Evolutionary conservation across 306 rosid genomes (phyloP).

Genomic region (Castanopsis chinensis): DNA sequence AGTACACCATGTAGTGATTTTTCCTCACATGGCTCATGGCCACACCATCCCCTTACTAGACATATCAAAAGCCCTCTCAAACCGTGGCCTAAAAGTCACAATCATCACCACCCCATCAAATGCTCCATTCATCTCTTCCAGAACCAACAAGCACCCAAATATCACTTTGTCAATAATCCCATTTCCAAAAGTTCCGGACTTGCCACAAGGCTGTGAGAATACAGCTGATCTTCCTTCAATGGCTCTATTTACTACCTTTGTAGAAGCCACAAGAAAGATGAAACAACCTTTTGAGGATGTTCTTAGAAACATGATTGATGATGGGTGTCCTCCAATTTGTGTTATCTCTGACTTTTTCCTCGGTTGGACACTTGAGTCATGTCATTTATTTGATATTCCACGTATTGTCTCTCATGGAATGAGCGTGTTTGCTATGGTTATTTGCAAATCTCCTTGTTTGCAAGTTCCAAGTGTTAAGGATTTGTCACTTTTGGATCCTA

Average conservation of each 20-base stretch:
- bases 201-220: constrained; percentile 31
- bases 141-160: background rate
- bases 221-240: constrained; percentile 25
- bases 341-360: constrained; percentile 33
- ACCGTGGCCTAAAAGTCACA: constrained; percentile 15
- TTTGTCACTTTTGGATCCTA: background rate
- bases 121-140: constrained; percentile 6
- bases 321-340: constrained; percentile 10
- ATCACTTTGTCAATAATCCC: constrained; percentile 14
- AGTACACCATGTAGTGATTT: constrained; percentile 20
- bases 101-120: constrained; percentile 29
- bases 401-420: constrained; percentile 23
- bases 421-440: constrained; percentile 12
- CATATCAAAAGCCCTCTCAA: constrained; percentile 19
- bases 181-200: constrained; percentile 13
- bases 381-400: constrained; percentile 15
- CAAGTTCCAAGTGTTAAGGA: background rate
- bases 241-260: background rate
- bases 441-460: background rate
- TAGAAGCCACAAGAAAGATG: constrained; percentile 16
- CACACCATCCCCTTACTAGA: constrained; percentile 34
- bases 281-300: constrained; percentile 8
- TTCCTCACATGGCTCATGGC: constrained; percentile 37
- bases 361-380: constrained; percentile 17
- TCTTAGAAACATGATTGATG: constrained; percentile 10